These are phyloP conservation scores for Trametes polyzona DNA, from an alignment of 1,284 basidiomycete genomes.

Conservation along the genomic window DNA sequence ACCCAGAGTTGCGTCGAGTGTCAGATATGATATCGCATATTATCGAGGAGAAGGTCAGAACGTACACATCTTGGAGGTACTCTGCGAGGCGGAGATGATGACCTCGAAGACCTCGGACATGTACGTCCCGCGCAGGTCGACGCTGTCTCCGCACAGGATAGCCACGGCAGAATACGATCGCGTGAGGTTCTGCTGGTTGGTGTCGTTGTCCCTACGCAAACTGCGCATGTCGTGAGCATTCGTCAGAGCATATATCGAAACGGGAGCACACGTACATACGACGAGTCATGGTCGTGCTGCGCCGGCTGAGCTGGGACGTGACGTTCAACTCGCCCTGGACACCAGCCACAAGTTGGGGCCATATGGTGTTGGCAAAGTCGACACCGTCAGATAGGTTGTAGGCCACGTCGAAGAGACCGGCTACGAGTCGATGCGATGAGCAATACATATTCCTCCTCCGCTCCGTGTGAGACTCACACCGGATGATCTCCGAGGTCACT, in stretches of 20 bases:
- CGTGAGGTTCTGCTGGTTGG: neutral
- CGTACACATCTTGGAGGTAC: constrained; percentile 25
- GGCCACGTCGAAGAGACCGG: neutral
- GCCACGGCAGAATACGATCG: constrained; percentile 5
- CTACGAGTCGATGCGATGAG: too few relatives aligned
- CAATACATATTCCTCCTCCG: too few relatives aligned
- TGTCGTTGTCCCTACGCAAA: neutral
- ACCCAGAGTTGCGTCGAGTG: neutral
- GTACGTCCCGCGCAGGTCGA: constrained; percentile 14
- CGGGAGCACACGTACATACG: too few relatives aligned
- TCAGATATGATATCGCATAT: neutral
- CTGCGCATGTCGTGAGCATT: neutral
- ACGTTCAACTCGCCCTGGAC: neutral
- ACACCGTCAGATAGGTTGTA: neutral
- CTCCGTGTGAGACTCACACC: constrained; percentile 3
- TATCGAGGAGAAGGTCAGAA: neutral
- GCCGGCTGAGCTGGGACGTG: too few relatives aligned
- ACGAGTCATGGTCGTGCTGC: too few relatives aligned
- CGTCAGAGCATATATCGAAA: too few relatives aligned
- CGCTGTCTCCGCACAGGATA: constrained; percentile 25
- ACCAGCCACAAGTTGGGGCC: constrained; percentile 2
- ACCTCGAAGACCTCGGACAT: constrained; percentile 23
- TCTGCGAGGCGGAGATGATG: constrained; percentile 15
- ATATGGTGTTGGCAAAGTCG: constrained; percentile 3
- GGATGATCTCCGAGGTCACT: constrained; percentile 8